Evolutionary conservation across 305 asterid genomes (phyloP).

Genomic region (Fraxinus ornus): DNA sequence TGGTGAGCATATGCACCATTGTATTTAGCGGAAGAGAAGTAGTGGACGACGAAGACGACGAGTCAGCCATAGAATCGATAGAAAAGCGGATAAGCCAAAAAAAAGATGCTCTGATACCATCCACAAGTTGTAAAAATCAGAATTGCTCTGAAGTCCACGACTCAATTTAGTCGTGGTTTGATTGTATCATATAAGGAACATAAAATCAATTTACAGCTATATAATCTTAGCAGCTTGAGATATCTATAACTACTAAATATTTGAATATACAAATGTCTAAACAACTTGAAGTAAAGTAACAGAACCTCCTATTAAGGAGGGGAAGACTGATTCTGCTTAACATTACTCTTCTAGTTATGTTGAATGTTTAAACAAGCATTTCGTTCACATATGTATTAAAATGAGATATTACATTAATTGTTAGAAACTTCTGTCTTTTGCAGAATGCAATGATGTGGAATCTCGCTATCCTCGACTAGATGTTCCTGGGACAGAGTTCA

Average conservation of each 20-base stretch:
- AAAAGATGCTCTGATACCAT: not conserved
- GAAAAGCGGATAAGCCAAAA: not conserved
- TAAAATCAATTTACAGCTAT: not conserved
- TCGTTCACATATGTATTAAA: not conserved
- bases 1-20: not conserved
- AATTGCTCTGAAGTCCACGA: not conserved
- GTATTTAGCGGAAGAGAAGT: not conserved
- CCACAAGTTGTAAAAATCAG: not conserved
- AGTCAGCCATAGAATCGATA: not conserved
- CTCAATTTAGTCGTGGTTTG: not conserved
- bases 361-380: constrained; percentile 7
- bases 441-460: constrained; percentile 75
- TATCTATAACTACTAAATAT: too few species aligned
- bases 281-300: not conserved
- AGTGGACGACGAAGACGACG: not conserved
- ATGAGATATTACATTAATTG: not conserved
- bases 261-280: not conserved
- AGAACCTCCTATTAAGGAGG: not conserved
- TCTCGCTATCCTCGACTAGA: constrained; percentile 71
- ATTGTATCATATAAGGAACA: not conserved
- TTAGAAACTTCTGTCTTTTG: not conserved
- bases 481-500: constrained; percentile 75
- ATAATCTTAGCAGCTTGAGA: not conserved
- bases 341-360: not conserved
- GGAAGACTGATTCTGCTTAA: not conserved